phyloP scores from a whole-genome alignment of 768 basidiomycete species.

The Mycena albidolilacea region DNA sequence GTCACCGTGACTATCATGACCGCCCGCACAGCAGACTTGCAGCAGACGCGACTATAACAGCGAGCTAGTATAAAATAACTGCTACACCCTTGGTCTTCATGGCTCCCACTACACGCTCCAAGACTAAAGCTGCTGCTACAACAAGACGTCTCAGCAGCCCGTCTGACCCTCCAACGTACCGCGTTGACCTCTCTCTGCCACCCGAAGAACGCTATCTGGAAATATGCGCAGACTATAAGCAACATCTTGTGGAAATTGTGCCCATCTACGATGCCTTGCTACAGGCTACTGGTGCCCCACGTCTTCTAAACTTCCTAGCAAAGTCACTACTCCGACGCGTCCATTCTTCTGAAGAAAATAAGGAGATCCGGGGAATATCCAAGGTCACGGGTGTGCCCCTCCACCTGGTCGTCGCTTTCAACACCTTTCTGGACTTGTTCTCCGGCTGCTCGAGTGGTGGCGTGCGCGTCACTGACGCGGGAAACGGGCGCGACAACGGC shows the following conservation, averaged over 20 bases:
- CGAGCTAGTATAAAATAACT: not conserved
- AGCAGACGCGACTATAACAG: too few species aligned
- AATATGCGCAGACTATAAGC: conserved; percentile 50
- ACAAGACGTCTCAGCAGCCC: conserved; percentile 30
- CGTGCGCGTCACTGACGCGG: conserved; percentile 44
- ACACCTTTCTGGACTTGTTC: conserved; percentile 57
- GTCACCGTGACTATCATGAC: not conserved
- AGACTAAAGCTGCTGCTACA: not conserved
- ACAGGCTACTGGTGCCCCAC: conserved; percentile 42
- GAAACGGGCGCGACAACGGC: conserved; percentile 33
- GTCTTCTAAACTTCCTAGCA: conserved; percentile 45
- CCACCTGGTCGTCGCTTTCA: conserved; percentile 55
- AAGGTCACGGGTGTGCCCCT: conserved; percentile 46
- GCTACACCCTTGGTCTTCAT: conserved; percentile 6
- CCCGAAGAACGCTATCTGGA: conserved; percentile 48
- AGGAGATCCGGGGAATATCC: conserved; percentile 53
- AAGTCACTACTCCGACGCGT: conserved; percentile 48
- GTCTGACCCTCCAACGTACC: conserved; percentile 46
- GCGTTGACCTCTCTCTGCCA: conserved; percentile 51
- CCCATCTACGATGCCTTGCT: conserved; percentile 50
- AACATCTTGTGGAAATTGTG: conserved; percentile 45
- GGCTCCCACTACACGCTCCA: conserved; percentile 36
- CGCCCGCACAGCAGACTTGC: too few species aligned
- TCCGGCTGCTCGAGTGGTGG: conserved; percentile 58
- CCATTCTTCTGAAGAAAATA: conserved; percentile 50